Base-by-base conservation (phyloP, 768 basidiomycete genomes). In the Suillus brevipes region DNA sequence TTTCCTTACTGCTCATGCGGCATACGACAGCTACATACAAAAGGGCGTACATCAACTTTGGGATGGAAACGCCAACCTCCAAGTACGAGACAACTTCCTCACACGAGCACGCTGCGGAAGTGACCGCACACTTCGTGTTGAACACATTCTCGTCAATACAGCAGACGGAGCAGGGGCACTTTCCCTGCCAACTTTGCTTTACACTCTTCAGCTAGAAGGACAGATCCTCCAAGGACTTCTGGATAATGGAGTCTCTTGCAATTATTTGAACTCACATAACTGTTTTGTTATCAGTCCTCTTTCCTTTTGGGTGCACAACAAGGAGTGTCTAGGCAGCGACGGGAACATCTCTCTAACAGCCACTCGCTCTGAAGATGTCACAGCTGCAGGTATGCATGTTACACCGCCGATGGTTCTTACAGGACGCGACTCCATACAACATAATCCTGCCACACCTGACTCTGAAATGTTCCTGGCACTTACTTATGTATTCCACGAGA, bases 401-500 rank as follows among this genome's bases (percentile, higher is more conserved):
- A 88, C 86, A 12, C 85, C 89, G 2, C 81, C 85, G 52, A 93
- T 93, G 89, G 89, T 93, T 37, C 78, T 95, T 43, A 90, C 91
- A 9, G 88, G 90, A 23, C 81, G 90, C 64, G 87, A 85, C 28
- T 80, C 80, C 18, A 81, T 79, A 58, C 85, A 89, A 61, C 83
- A 82, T 56, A 81, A 82, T 64, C 60, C 75, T 40, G 77, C 79
- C n/a, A 80, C 81, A 64, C 81, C 87, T 59, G 88, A 90, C 70
- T 84, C 82, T 65, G 89, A 91, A 56, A 84, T 81, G 60, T 91
- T 87, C 71, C 83, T 95, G 23, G 91, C 88, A 18, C 80, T 94
- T 64, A 93, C 92, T 0, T 95, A 92, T 75, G 88, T 93, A 77
- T 93, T 95, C 72, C 87, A 85, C 2, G 89, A 92, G 68, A 84